Conservation (phyloP, 2,329 filamentous ascomycete species). For the Piedraia hortae region DNA sequence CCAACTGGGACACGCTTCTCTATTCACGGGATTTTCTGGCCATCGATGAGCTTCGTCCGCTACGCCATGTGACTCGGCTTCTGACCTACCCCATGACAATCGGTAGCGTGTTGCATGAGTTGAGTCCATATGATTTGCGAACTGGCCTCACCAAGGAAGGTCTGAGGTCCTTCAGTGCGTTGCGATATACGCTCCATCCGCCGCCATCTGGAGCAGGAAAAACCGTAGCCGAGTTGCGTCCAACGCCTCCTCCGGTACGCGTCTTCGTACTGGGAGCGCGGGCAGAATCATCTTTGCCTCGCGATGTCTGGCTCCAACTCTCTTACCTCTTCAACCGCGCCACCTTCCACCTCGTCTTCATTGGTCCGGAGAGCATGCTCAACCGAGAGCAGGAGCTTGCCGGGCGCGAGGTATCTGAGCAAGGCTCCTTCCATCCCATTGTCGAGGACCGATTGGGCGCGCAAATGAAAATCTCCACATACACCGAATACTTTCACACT, state of each 20-base stretch:
- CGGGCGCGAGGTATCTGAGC: slow-evolving; percentile 54
- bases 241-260: slow-evolving; percentile 65
- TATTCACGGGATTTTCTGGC: slow-evolving; percentile 81
- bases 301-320: slow-evolving; percentile 81
- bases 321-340: slow-evolving; percentile 83
- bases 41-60: slow-evolving; percentile 65
- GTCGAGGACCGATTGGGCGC: slow-evolving; percentile 73
- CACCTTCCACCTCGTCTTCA: slow-evolving; percentile 76
- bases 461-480: slow-evolving; percentile 88
- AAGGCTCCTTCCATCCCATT: slow-evolving; percentile 80
- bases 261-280: slow-evolving; percentile 84
- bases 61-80: slow-evolving; percentile 78
- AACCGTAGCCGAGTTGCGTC: slow-evolving; percentile 50
- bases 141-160: slow-evolving; percentile 65
- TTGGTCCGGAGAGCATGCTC: slow-evolving; percentile 84
- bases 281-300: slow-evolving; percentile 86
- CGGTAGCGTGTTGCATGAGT: slow-evolving; percentile 71
- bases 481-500: slow-evolving; percentile 94
- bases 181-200: slow-evolving; percentile 83
- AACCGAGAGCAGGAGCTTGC: slow-evolving; percentile 87
- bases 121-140: slow-evolving; percentile 72
- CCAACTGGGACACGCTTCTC: slow-evolving; percentile 91
- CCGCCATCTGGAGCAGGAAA: slow-evolving; percentile 48
- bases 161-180: slow-evolving; percentile 71
- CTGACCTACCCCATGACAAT: slow-evolving; percentile 86